Evolutionary conservation across 768 basidiomycete species (phyloP).

Genomic region (Panellus pusillus): DNA sequence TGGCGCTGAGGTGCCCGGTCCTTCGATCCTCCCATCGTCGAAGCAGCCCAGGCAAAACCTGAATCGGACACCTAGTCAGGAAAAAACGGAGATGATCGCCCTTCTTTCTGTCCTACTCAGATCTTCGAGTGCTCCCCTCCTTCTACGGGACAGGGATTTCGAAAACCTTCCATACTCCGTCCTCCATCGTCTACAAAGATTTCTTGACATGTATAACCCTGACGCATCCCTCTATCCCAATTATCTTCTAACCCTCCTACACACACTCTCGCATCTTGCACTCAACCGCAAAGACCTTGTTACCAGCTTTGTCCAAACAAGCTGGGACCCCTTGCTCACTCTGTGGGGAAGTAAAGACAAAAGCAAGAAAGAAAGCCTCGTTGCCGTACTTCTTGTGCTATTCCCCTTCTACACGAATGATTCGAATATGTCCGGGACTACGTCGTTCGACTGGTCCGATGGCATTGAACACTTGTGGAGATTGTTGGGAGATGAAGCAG

Average conservation of each 20-base stretch:
- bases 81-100: conserved; percentile 72
- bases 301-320: conserved; percentile 54
- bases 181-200: conserved; percentile 57
- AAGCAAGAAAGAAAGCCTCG: conserved; percentile 72
- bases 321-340: conserved; percentile 64
- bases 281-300: conserved; percentile 69
- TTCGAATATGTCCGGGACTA: conserved; percentile 26
- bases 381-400: conserved; percentile 69
- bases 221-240: conserved; percentile 83
- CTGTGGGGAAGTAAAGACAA: conserved; percentile 83
- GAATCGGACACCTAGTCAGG: conserved; percentile 26
- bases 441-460: conserved; percentile 41
- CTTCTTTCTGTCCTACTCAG: conserved; percentile 61
- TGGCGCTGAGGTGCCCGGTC: not conserved
- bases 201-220: conserved; percentile 62
- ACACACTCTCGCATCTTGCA: conserved; percentile 72
- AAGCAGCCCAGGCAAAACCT: conserved; percentile 11
- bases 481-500: conserved; percentile 60
- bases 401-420: conserved; percentile 66
- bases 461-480: conserved; percentile 55
- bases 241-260: conserved; percentile 65
- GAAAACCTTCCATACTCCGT: conserved; percentile 49
- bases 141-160: conserved; percentile 35
- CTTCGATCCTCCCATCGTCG: not conserved
- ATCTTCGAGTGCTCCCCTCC: conserved; percentile 59